Evolutionary conservation across 305 asterid genomes (phyloP).

Genomic region (Plantago lanceolata): DNA sequence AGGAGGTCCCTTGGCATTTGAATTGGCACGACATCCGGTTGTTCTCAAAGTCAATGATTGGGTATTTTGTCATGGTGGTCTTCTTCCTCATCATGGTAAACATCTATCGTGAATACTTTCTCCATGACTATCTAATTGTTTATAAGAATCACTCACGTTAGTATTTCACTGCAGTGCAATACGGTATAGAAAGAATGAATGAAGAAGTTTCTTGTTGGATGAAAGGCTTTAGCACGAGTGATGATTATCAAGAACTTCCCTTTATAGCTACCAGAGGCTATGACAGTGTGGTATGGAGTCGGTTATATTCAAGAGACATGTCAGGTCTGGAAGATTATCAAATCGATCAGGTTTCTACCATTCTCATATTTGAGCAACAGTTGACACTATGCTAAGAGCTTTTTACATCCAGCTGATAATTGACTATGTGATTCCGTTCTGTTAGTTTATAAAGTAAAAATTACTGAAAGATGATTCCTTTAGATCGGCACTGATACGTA

Average conservation of each 20-base stretch:
- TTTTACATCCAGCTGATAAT: no score
- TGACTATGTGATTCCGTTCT: no score
- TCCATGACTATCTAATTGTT: not conserved
- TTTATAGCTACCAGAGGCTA: conserved; percentile 86
- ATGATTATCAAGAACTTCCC: conserved; percentile 48
- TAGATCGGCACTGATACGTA: no score
- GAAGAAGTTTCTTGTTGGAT: conserved; percentile 83
- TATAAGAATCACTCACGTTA: not conserved
- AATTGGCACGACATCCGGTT: conserved; percentile 71
- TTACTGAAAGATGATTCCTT: not conserved
- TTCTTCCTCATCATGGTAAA: conserved; percentile 96
- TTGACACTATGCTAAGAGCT: not conserved
- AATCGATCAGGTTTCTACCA: conserved; percentile 46
- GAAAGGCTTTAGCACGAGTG: conserved; percentile 55
- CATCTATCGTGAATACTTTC: not conserved
- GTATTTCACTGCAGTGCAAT: conserved; percentile 52
- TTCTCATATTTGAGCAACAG: not conserved
- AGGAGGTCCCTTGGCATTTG: conserved; percentile 88
- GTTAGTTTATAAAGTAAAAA: no score
- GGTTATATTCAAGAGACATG: conserved; percentile 70
- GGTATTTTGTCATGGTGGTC: conserved; percentile 97
- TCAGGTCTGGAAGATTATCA: conserved; percentile 63
- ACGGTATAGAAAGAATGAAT: conserved; percentile 79
- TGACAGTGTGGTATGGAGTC: conserved; percentile 97
- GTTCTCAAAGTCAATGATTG: conserved; percentile 86